phyloP scores from a whole-genome alignment of 2,329 filamentous ascomycete genomes.

The Onygenales sp. region DNA sequence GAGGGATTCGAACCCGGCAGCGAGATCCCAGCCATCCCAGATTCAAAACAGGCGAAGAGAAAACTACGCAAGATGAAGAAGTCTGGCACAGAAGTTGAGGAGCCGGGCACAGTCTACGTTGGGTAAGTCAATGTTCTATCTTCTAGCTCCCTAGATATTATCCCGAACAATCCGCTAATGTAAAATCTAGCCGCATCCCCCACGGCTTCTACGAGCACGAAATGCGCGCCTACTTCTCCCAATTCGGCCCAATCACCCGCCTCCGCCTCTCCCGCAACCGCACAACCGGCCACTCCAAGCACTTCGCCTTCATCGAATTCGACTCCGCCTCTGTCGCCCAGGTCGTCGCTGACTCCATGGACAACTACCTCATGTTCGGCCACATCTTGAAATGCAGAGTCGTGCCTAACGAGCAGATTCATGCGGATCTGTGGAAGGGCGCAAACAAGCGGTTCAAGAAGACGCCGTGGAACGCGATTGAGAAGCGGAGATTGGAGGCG shows the following conservation, averaged over 20 bases:
- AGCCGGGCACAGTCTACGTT: conserved; percentile 75
- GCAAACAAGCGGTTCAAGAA: conserved; percentile 84
- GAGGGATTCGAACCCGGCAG: conserved; percentile 38
- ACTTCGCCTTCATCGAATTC: conserved; percentile 94
- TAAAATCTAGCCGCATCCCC: conserved; percentile 56
- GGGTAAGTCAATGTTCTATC: conserved; percentile 39
- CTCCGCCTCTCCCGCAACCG: conserved; percentile 85
- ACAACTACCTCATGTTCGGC: conserved; percentile 92
- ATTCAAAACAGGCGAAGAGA: conserved; percentile 39
- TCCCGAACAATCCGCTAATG: conserved; percentile 11
- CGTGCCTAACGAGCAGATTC: conserved; percentile 66
- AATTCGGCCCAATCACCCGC: conserved; percentile 75
- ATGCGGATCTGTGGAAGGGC: conserved; percentile 77
- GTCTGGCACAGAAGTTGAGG: conserved; percentile 31
- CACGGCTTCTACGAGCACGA: conserved; percentile 97
- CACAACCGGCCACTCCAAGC: conserved; percentile 81
- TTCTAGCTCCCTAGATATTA: conserved; percentile 2
- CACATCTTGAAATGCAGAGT: conserved; percentile 84
- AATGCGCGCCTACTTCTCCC: conserved; percentile 85
- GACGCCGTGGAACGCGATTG: conserved; percentile 80
- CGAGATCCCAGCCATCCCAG: conserved; percentile 33
- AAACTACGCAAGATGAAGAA: conserved; percentile 44
- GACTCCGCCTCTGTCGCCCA: conserved; percentile 65
- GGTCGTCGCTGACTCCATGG: conserved; percentile 91
- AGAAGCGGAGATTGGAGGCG: conserved; percentile 62